phyloP scores from a whole-genome alignment of 371 early-diverging fungal species.

The Mucor saturninus region DNA sequence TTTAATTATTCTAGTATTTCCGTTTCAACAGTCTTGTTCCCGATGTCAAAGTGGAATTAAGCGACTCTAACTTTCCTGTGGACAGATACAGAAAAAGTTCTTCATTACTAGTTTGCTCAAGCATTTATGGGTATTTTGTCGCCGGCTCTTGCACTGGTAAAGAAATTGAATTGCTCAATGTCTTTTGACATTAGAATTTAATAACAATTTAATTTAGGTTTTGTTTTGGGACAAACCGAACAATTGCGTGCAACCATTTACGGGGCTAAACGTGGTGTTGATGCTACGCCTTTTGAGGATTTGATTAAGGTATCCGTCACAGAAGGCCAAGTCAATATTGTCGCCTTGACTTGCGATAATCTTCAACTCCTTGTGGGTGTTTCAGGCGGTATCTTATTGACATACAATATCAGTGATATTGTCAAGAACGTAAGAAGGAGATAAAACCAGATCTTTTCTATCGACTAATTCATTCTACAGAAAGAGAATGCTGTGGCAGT shows the following conservation, averaged over 20 bases:
- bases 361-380: slow-evolving; percentile 37
- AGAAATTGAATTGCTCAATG: too few species aligned
- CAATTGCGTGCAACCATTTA: slow-evolving; percentile 31
- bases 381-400: slow-evolving; percentile 29
- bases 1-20: slow-evolving; percentile 32
- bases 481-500: slow-evolving; percentile 24
- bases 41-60: slow-evolving; percentile 44
- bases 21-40: slow-evolving; percentile 42
- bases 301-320: slow-evolving; percentile 2
- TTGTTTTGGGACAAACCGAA: slow-evolving; percentile 36
- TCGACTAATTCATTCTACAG: not conserved
- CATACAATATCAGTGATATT: slow-evolving; percentile 42
- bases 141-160: slow-evolving; percentile 43
- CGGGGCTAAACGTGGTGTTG: slow-evolving; percentile 29
- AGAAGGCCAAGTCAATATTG: slow-evolving; percentile 37
- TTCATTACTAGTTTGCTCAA: slow-evolving; percentile 43
- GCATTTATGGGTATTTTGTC: slow-evolving; percentile 48
- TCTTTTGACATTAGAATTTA: too few species aligned
- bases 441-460: not conserved
- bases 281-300: slow-evolving; percentile 20
- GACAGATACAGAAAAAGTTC: slow-evolving; percentile 20
- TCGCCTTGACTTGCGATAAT: slow-evolving; percentile 40
- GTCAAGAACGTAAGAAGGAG: slow-evolving; percentile 27
- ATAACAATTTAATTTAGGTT: slow-evolving; percentile 26
- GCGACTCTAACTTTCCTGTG: slow-evolving; percentile 28